These are phyloP conservation scores for Geotrichum histeridarum DNA, from an alignment of 1,139 yeast species.

Conservation along the genomic window DNA sequence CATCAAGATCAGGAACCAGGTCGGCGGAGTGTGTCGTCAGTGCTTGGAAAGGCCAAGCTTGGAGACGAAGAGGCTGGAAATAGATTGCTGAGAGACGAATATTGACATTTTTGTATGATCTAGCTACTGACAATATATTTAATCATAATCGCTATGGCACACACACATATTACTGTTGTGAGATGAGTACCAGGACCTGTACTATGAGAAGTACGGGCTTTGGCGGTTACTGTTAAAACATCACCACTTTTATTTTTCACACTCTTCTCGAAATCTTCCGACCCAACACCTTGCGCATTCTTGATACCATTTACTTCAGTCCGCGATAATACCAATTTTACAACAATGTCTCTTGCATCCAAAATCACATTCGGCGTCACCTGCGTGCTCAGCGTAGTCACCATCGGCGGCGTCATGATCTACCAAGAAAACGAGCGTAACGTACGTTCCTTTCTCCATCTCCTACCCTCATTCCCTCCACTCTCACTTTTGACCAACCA, in stretches of 20 bases:
- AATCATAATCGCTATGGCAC: no score
- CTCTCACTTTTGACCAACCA: conserved; percentile 4
- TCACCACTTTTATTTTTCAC: background rate
- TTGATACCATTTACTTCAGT: background rate
- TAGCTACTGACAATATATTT: no score
- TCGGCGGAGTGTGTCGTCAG: no score
- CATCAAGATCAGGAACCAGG: no score
- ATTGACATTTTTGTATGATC: no score
- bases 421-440: conserved; percentile 64
- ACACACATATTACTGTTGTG: no score
- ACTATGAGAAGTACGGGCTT: background rate
- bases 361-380: conserved; percentile 62
- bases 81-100: no score
- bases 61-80: no score
- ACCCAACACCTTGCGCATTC: background rate
- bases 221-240: background rate
- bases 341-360: conserved; percentile 62
- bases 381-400: conserved; percentile 50
- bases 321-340: background rate
- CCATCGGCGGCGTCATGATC: conserved; percentile 62
- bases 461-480: conserved; percentile 21
- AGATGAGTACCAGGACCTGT: no score
- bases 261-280: background rate
- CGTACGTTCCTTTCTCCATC: conserved; percentile 22
- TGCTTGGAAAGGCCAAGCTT: no score